Evolutionary conservation across 352 stramenopile genomes (phyloP), one percentile per base, ranked within the genome.

Genomic region (Pythium guiyangense): DNA sequence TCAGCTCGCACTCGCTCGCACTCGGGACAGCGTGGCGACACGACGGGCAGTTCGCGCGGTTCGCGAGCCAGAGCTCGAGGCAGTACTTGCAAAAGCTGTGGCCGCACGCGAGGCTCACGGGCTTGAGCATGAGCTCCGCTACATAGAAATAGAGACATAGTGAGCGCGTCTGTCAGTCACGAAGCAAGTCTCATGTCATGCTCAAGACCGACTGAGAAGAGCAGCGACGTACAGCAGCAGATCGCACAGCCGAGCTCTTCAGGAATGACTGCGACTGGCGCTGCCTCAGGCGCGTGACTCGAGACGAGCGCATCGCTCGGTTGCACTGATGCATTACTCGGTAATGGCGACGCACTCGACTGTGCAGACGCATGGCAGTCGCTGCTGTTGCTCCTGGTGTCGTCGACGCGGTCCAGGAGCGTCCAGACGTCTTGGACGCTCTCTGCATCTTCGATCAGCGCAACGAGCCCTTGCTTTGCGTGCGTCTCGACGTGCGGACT

Each of bases 31-130:
- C 25, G 11, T 70, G 57, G 45, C 71, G 71, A 57, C 71, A 79
- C 48, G 71, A 66, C 12, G 71, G 71, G 40, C 71, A 79, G 54
- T 51, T 74, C 18, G 59, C 39, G 52, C 68, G 73, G 55, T 59
- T 70, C 52, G 62, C 60, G 52, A 77, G 63, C 71, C 71, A 79
- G 29, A 74, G 52, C n/a, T 74, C 63, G 22, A 79, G 54, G 15
- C 71, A 79, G 35, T 62, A 69, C 51, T 70, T 70, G 63, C 71
- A 79, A 47, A 79, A 79, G 60, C 68, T 77, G 59, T 79, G 71
- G 43, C 71, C 71, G 25, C 71, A 79, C 39, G 63, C 39, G 29
- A 79, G 59, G 50, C 61, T 73, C 62, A 60, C 67, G 10, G 71
- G 71, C 66, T 73, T 67, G 54, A 77, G 53, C 71, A 79, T 79